Percentiles rank a stretch among this genome's conserved stretches.
Evolutionary conservation across 2,329 filamentous ascomycete species (phyloP).

Genomic region (Fusarium anthophilum): DNA sequence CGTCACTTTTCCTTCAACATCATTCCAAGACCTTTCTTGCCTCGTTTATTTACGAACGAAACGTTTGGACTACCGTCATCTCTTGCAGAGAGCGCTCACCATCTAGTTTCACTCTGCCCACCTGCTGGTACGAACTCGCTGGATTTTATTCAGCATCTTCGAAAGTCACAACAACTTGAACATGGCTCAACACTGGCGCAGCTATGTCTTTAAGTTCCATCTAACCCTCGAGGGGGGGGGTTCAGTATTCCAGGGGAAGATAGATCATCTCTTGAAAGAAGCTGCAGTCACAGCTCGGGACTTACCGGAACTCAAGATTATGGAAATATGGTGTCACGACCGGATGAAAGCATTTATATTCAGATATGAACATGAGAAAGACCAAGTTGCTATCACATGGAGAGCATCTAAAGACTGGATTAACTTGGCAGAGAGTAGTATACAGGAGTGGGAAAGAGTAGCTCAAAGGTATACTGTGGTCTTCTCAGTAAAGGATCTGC

Average conservation of each 20-base stretch:
- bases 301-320: rapidly evolving
- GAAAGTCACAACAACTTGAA: background rate
- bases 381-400: background rate
- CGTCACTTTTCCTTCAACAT: rapidly evolving
- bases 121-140: rapidly evolving
- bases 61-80: background rate
- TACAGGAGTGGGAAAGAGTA: rapidly evolving
- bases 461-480: rapidly evolving
- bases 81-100: background rate
- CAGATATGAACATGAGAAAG: background rate
- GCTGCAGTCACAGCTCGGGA: rapidly evolving
- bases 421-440: rapidly evolving
- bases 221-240: rapidly evolving
- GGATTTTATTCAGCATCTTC: rapidly evolving
- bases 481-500: background rate
- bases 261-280: background rate
- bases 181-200: background rate
- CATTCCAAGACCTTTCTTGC: background rate
- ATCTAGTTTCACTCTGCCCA: background rate
- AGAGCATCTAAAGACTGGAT: background rate
- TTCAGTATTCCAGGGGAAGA: rapidly evolving
- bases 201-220: too few species aligned
- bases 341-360: rapidly evolving
- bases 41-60: rapidly evolving
- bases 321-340: background rate